A percentile compares a stretch with the other conserved stretches of the same genome.
phyloP scores from a whole-genome alignment of 1,284 basidiomycete species.

The Apiotrichum sp. region DNA sequence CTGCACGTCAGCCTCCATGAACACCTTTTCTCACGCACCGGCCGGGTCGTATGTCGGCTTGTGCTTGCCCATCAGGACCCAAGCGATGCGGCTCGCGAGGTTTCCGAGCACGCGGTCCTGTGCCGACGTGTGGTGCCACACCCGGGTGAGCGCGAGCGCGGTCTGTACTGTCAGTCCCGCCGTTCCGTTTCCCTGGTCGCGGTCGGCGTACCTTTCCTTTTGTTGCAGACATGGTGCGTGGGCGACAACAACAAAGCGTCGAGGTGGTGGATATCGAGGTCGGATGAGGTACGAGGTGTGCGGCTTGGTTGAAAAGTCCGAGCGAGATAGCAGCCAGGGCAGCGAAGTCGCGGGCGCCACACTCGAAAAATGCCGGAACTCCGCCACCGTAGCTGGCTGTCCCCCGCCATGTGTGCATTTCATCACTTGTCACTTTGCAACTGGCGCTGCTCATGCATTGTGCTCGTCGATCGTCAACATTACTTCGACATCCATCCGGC shows the following conservation, averaged over 20 bases:
- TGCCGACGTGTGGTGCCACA: slow-evolving; percentile 95
- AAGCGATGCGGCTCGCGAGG: slow-evolving; percentile 86
- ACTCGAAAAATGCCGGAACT: background rate
- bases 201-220: slow-evolving; percentile 31
- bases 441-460: too few relatives aligned
- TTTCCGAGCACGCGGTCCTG: slow-evolving; percentile 84
- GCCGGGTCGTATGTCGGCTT: slow-evolving; percentile 94
- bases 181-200: background rate
- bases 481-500: too few relatives aligned
- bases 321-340: too few relatives aligned
- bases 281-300: background rate
- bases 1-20: slow-evolving; percentile 47
- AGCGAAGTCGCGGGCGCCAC: background rate
- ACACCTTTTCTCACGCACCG: slow-evolving; percentile 50
- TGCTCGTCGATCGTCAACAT: too few relatives aligned
- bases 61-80: slow-evolving; percentile 97
- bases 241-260: background rate
- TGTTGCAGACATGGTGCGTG: slow-evolving; percentile 19
- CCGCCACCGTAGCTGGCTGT: background rate
- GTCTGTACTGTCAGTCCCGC: slow-evolving; percentile 55
- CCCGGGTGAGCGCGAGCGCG: slow-evolving; percentile 80
- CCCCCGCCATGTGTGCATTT: too few relatives aligned
- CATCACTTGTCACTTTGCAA: too few relatives aligned
- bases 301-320: background rate
- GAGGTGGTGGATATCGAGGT: background rate